These are phyloP conservation scores for grape (Vitis vinifera) DNA, from an alignment of 164 flowering plant species.

Conservation along the genomic window DNA sequence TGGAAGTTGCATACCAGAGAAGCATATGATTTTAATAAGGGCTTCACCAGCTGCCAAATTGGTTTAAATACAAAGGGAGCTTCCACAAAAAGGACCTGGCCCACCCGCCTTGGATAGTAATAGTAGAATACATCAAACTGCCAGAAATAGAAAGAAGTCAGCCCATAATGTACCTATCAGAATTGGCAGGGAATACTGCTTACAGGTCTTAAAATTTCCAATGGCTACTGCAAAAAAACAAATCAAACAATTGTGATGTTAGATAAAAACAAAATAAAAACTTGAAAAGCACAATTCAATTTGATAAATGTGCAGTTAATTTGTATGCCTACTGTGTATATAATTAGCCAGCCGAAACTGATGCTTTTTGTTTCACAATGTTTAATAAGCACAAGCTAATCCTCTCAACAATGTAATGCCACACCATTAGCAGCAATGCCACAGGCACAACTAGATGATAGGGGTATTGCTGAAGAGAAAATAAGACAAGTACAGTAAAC, in stretches of 20 bases:
- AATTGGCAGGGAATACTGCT: neutral
- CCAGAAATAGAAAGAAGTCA: conserved; percentile 14
- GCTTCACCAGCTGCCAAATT: conserved; percentile 80
- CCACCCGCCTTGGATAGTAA: conserved; percentile 81
- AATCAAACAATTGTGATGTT: conserved; percentile 2
- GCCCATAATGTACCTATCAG: neutral
- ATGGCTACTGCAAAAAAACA: neutral
- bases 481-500: too few relatives aligned
- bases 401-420: too few relatives aligned
- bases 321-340: too few relatives aligned
- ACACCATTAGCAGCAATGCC: too few relatives aligned
- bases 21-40: conserved; percentile 75
- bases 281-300: too few relatives aligned
- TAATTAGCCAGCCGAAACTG: too few relatives aligned
- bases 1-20: conserved; percentile 59
- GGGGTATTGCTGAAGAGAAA: too few relatives aligned
- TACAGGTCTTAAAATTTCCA: neutral
- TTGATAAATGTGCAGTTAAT: too few relatives aligned
- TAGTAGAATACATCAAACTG: conserved; percentile 89
- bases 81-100: conserved; percentile 80
- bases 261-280: neutral
- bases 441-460: too few relatives aligned
- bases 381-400: too few relatives aligned
- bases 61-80: conserved; percentile 84
- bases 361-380: too few relatives aligned